Percentiles rank a stretch among this genome's conserved stretches.
Evolutionary conservation across 2,329 filamentous ascomycete species (phyloP).

Genomic region (Xylariaceae sp.): DNA sequence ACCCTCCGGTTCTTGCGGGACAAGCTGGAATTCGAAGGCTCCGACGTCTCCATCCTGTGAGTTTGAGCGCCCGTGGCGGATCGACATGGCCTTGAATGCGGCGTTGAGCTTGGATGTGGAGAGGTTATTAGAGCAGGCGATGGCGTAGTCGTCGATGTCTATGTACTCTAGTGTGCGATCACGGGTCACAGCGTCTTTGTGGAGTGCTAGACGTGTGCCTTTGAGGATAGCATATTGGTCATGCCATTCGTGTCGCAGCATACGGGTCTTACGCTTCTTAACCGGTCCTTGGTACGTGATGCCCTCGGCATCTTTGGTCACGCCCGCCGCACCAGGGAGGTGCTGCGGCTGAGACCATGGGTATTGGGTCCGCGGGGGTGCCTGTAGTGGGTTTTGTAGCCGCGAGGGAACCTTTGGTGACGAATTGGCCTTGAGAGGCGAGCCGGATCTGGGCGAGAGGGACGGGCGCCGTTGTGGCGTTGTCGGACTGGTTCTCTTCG

Average conservation of each 20-base stretch:
- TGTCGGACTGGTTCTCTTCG: conserved; percentile 22
- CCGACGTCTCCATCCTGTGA: conserved; percentile 52
- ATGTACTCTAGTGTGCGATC: conserved; percentile 69
- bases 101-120: conserved; percentile 78
- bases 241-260: conserved; percentile 91
- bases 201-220: conserved; percentile 71
- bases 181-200: conserved; percentile 53
- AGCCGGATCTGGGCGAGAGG: conserved; percentile 30
- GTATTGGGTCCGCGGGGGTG: conserved; percentile 53
- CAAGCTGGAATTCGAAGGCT: conserved; percentile 81
- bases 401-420: conserved; percentile 32
- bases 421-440: conserved; percentile 19
- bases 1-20: conserved; percentile 62
- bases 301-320: conserved; percentile 42
- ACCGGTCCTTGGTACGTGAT: conserved; percentile 79
- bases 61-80: conserved; percentile 39
- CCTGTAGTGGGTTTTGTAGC: conserved; percentile 38
- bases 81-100: conserved; percentile 76
- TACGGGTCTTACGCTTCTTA: conserved; percentile 86
- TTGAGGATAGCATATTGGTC: conserved; percentile 86
- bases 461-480: conserved; percentile 35
- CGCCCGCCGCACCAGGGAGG: conserved; percentile 22
- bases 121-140: conserved; percentile 74
- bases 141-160: conserved; percentile 84
- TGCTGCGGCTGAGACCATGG: conserved; percentile 50